Evolutionary conservation across 1,139 yeast species (phyloP).

Genomic region (Yamadazyma oceani): DNA sequence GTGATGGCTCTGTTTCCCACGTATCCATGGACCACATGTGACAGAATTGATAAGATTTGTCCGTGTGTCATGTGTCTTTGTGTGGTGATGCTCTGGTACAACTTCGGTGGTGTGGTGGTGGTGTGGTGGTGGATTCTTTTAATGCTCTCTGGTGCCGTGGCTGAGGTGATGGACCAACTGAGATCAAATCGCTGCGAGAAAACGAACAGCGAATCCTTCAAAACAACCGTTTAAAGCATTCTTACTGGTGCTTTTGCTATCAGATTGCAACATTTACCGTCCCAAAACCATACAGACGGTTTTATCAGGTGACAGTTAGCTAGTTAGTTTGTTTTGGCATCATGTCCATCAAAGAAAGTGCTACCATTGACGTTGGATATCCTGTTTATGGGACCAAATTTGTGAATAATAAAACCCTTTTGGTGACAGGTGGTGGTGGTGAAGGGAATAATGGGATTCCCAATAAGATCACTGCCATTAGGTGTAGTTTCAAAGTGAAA

Average conservation of each 20-base stretch:
- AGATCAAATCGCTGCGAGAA: too few relatives aligned
- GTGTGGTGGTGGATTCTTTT: too few relatives aligned
- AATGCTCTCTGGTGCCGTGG: neutral
- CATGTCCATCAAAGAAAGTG: slow-evolving; percentile 38
- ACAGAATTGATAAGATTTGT: slow-evolving; percentile 38
- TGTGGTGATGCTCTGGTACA: too few relatives aligned
- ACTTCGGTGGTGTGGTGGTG: too few relatives aligned
- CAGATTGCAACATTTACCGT: neutral
- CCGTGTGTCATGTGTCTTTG: slow-evolving; percentile 10
- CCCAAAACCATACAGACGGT: too few relatives aligned
- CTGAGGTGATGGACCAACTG: too few relatives aligned
- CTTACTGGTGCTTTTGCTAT: neutral
- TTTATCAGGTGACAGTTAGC: too few relatives aligned
- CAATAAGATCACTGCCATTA: slow-evolving; percentile 75
- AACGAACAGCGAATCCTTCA: neutral
- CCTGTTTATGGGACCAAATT: slow-evolving; percentile 83
- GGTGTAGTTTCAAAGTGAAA: slow-evolving; percentile 53
- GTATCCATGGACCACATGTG: slow-evolving; percentile 49
- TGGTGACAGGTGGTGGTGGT: slow-evolving; percentile 94
- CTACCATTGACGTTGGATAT: slow-evolving; percentile 60
- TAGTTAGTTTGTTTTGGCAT: neutral
- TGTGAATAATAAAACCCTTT: slow-evolving; percentile 56
- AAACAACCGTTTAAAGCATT: neutral
- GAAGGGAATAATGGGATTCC: slow-evolving; percentile 87
- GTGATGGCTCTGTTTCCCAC: slow-evolving; percentile 45